Evolutionary conservation across 2,329 filamentous ascomycete genomes (phyloP).

Genomic region (Whalleya microplaca): DNA sequence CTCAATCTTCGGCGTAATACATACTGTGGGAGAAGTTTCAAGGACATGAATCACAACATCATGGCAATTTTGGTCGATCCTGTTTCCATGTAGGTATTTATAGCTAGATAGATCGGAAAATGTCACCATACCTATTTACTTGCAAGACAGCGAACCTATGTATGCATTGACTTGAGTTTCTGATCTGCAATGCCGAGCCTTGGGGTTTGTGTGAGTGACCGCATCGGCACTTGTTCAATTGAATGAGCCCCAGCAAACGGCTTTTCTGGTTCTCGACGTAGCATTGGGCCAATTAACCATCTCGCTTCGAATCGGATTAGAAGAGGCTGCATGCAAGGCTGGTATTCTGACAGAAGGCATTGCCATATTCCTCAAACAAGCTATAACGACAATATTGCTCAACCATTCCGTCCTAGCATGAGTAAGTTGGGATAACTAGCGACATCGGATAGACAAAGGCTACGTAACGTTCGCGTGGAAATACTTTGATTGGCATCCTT

Average conservation of each 20-base stretch:
- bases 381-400: too few relatives aligned
- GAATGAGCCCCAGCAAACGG: too few relatives aligned
- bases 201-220: too few relatives aligned
- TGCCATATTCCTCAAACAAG: too few relatives aligned
- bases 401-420: too few relatives aligned
- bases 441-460: slow-evolving; percentile 14
- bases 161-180: background rate
- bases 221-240: too few relatives aligned
- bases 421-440: background rate
- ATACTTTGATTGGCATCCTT: too few relatives aligned
- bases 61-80: slow-evolving; percentile 29
- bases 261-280: too few relatives aligned
- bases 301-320: too few relatives aligned
- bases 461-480: slow-evolving; percentile 1
- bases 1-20: slow-evolving; percentile 27
- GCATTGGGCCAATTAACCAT: too few relatives aligned
- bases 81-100: slow-evolving; percentile 26
- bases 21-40: slow-evolving; percentile 20
- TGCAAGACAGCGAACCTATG: background rate
- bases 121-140: slow-evolving; percentile 18
- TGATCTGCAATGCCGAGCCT: background rate
- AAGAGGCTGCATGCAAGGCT: too few relatives aligned
- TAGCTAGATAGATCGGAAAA: slow-evolving; percentile 23
- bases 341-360: too few relatives aligned
- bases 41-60: slow-evolving; percentile 23